Conservation (phyloP, 108 stramenopile genomes). For the Cyclostephanos invisitatus region DNA sequence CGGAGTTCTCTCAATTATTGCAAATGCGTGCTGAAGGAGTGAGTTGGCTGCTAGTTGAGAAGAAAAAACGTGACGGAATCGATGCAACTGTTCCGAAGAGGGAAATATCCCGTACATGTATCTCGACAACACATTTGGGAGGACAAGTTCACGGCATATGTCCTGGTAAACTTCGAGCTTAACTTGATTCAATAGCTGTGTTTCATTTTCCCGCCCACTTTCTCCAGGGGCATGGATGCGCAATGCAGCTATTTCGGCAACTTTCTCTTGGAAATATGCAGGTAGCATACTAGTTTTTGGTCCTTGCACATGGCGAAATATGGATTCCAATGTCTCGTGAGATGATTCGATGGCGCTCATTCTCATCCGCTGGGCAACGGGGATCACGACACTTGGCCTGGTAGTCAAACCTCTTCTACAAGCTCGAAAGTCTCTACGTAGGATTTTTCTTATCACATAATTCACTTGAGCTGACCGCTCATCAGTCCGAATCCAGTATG, state of each 20-base stretch:
- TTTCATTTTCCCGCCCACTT: slow-evolving; percentile 24
- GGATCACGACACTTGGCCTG: slow-evolving; percentile 77
- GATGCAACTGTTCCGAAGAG: slow-evolving; percentile 59
- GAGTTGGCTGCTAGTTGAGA: slow-evolving; percentile 77
- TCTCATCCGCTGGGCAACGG: slow-evolving; percentile 83
- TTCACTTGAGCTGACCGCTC: slow-evolving; percentile 78
- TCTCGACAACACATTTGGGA: slow-evolving; percentile 44
- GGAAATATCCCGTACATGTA: slow-evolving; percentile 48
- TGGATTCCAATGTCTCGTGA: slow-evolving; percentile 65
- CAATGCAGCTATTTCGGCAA: slow-evolving; percentile 28
- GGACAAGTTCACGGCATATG: slow-evolving; percentile 54
- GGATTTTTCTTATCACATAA: slow-evolving; percentile 66
- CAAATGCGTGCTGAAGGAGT: slow-evolving; percentile 78
- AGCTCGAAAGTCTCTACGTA: slow-evolving; percentile 56
- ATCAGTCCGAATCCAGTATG: slow-evolving; percentile 86
- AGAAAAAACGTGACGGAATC: slow-evolving; percentile 75
- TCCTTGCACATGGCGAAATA: slow-evolving; percentile 36
- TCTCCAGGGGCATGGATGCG: slow-evolving; percentile 11
- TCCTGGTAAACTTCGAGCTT: slow-evolving; percentile 58
- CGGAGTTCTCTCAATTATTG: slow-evolving; percentile 74
- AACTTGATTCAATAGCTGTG: slow-evolving; percentile 20
- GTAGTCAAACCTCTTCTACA: slow-evolving; percentile 65
- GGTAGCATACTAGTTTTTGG: slow-evolving; percentile 16
- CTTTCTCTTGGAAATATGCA: slow-evolving; percentile 38
- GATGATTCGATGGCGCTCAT: slow-evolving; percentile 63